Evolutionary conservation across 2,329 filamentous ascomycete genomes (phyloP).

Genomic region (Xylaria sp.): DNA sequence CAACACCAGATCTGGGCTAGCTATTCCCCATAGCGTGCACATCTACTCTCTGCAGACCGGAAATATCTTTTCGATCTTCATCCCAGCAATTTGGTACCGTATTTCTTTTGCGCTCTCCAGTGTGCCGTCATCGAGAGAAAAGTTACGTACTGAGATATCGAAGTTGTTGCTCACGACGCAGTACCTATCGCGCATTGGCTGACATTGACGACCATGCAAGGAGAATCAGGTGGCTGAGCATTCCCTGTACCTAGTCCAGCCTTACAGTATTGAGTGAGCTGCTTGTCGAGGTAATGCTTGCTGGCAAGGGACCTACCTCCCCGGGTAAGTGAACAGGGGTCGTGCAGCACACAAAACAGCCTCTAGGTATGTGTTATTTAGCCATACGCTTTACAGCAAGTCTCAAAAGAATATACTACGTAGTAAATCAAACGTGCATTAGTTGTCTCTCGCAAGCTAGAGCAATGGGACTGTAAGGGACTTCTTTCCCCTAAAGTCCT

Average conservation of each 20-base stretch:
- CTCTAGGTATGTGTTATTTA: neutral
- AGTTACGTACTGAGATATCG: constrained; percentile 27
- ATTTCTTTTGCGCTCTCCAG: constrained; percentile 16
- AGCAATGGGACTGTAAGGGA: neutral
- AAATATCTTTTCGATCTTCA: constrained; percentile 14
- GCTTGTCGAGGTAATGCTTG: constrained; percentile 12
- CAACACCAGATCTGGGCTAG: neutral
- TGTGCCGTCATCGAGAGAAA: neutral
- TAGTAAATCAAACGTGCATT: too few species aligned
- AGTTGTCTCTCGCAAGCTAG: neutral
- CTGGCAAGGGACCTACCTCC: neutral
- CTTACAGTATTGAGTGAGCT: constrained; percentile 4
- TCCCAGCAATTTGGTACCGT: constrained; percentile 19
- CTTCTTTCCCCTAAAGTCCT: neutral
- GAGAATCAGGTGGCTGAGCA: constrained; percentile 41
- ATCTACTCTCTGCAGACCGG: neutral
- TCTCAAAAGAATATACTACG: neutral
- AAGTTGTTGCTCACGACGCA: constrained; percentile 27
- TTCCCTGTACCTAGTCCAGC: constrained; percentile 36
- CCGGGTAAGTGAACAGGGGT: constrained; percentile 14
- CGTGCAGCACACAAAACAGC: constrained; percentile 33
- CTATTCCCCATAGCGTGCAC: neutral
- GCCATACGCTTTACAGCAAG: neutral
- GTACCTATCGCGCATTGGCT: neutral
- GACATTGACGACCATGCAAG: constrained; percentile 38